Conservation (phyloP, 306 rosid species). For the Heteromeles arbutifolia region DNA sequence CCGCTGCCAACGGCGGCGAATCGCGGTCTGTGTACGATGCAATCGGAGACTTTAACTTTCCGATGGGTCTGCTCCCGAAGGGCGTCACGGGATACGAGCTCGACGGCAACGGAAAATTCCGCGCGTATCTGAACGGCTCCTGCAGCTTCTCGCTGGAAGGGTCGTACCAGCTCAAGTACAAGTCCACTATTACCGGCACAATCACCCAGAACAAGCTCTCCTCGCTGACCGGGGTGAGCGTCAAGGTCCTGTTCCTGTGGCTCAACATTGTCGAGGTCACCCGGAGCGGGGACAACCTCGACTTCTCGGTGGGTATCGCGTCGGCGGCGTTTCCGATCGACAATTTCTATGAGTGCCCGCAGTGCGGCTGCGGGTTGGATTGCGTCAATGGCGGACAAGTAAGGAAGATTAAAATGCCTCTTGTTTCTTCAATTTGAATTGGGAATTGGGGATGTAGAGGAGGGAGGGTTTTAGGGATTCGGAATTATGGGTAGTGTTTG, state of each 20-base stretch:
- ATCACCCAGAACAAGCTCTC: conserved; percentile 47
- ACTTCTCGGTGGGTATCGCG: conserved; percentile 71
- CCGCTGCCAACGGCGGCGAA: not conserved
- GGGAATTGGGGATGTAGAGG: not conserved
- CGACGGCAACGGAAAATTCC: conserved; percentile 41
- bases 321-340: conserved; percentile 67
- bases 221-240: conserved; percentile 56
- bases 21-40: conserved; percentile 46
- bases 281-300: conserved; percentile 44
- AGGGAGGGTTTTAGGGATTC: not conserved
- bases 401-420: conserved; percentile 42
- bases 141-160: conserved; percentile 74
- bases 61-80: conserved; percentile 66
- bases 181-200: conserved; percentile 55
- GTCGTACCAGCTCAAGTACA: conserved; percentile 53
- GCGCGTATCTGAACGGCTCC: conserved; percentile 44
- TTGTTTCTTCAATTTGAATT: conserved; percentile 37
- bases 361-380: conserved; percentile 71
- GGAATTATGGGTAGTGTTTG: not conserved
- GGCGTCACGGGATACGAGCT: conserved; percentile 48
- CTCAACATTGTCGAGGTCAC: conserved; percentile 64
- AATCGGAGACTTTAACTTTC: conserved; percentile 44
- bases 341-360: conserved; percentile 62
- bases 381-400: conserved; percentile 32
- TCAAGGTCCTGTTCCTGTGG: conserved; percentile 73